Conservation (phyloP, 2,329 filamentous ascomycete genomes). For the Aspergillus floridensis region DNA sequence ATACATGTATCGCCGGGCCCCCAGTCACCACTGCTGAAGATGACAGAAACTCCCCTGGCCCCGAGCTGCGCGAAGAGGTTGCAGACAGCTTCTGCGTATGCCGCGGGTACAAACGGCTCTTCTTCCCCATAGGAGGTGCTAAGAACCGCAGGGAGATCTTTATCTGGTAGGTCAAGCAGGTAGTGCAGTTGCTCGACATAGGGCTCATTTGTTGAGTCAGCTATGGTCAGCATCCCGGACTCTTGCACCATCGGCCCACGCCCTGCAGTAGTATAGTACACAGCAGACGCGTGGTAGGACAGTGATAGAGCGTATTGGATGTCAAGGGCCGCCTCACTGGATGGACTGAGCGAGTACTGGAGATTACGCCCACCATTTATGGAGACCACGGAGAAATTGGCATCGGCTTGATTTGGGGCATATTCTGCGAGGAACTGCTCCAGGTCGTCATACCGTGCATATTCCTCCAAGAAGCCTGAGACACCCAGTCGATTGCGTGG, state of each 20-base stretch:
- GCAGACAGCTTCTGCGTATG: conserved; percentile 62
- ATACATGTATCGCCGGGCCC: conserved; percentile 57
- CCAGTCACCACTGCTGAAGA: conserved; percentile 63
- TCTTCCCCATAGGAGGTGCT: conserved; percentile 70
- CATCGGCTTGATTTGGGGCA: conserved; percentile 50
- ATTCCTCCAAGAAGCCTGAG: conserved; percentile 51
- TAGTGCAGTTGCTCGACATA: conserved; percentile 64
- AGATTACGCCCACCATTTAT: conserved; percentile 58
- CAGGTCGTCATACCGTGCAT: conserved; percentile 55
- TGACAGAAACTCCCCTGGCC: conserved; percentile 63
- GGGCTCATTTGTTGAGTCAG: conserved; percentile 60
- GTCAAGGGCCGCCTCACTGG: conserved; percentile 62
- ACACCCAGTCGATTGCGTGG: conserved; percentile 44
- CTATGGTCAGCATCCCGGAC: conserved; percentile 38
- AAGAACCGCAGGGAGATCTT: conserved; percentile 61
- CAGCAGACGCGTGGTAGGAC: conserved; percentile 54
- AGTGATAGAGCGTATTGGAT: conserved; percentile 60
- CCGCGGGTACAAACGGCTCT: conserved; percentile 59
- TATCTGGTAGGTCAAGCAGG: conserved; percentile 54
- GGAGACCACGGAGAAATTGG: conserved; percentile 56
- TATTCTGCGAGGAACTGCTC: conserved; percentile 56
- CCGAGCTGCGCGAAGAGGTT: conserved; percentile 63
- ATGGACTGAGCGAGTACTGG: conserved; percentile 44
- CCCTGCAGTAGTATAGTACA: conserved; percentile 61
- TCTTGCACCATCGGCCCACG: conserved; percentile 52